Percentiles rank a stretch among this genome's conserved stretches.
Evolutionary conservation across 768 basidiomycete species (phyloP).

Genomic region (Tulasnella calospora): DNA sequence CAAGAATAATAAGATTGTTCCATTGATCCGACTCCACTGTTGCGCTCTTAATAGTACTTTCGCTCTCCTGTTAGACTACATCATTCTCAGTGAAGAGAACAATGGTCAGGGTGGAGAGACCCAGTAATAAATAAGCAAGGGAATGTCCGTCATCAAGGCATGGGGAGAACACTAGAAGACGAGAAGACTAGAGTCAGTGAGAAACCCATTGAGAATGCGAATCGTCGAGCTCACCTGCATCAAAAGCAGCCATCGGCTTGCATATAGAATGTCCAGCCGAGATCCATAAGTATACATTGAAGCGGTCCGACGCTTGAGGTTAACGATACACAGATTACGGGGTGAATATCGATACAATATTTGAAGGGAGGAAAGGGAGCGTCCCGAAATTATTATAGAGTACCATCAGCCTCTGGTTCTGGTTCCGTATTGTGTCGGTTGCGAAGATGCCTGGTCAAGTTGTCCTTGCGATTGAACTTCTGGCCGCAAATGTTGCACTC

Average conservation of each 20-base stretch:
- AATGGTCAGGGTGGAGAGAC: not conserved
- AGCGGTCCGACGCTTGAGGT: not conserved
- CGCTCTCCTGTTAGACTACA: not conserved
- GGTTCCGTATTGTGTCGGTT: not conserved
- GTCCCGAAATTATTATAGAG: not conserved
- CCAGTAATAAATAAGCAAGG: not conserved
- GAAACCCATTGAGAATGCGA: not conserved
- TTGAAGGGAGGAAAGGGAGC: no score
- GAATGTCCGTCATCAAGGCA: not conserved
- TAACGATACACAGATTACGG: not conserved
- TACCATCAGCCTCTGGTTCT: not conserved
- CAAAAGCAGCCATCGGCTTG: not conserved
- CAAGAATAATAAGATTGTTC: not conserved
- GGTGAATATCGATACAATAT: not conserved
- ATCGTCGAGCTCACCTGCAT: not conserved
- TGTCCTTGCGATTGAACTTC: constrained; percentile 15
- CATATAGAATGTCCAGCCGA: not conserved
- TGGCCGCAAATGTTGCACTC: not conserved
- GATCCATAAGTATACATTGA: not conserved
- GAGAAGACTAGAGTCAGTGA: not conserved
- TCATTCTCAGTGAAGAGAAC: not conserved
- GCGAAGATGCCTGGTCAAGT: not conserved
- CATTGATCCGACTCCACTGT: not conserved
- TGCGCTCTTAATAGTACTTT: not conserved
- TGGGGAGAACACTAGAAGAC: not conserved